Base-by-base conservation (phyloP, 345 rosid species). In the Ceriops zippeliana region DNA sequence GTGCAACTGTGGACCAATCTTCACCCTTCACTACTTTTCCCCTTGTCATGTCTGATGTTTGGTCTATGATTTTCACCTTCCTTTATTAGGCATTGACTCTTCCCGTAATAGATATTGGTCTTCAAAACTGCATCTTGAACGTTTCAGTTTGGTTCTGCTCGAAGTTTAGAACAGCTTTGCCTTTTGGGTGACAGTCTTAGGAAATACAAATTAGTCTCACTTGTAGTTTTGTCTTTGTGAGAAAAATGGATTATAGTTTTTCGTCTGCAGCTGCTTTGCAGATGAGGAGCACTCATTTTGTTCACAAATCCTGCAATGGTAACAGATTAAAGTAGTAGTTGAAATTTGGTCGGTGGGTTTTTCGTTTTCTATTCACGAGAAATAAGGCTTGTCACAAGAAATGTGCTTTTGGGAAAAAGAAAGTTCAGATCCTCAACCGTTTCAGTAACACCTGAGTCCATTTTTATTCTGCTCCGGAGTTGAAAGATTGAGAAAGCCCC, bases 301-400 rank as follows among this genome's bases (percentile, higher is more conserved):
- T 67, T 47, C 63, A 56, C 62, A 31, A 59, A 11, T 73, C 21
- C n/a, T 46, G 62, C 58, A 63, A 63, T 65, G 52, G n/a, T 61
- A 51, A 20, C 63, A 27, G 35, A 52, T 65, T 22, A 54, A 57
- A 51, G 62, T 46, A 46, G 37, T 9, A 2, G 58, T 42, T 19
- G 56, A 42, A 66, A 21, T 65, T 15, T 78, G 80, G 88, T 85
- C 59, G 91, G 83, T 85, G 82, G 68, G 82, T 67, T 11, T 78
- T 73, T 81, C 37, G 75, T 74, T 84, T 81, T 78, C 68, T 61
- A 35, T 52, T 83, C 87, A 83, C 87, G 73, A 63, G 82, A 67
- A 63, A 46, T 67, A 77, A 72, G 60, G 63, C 31, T 62, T 59
- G 75, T 76, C 88, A 84, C 92, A 81, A 69, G 82, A 80, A 81